Base-by-base conservation (phyloP, 1,284 basidiomycete species). In the Marasmius oreades region DNA sequence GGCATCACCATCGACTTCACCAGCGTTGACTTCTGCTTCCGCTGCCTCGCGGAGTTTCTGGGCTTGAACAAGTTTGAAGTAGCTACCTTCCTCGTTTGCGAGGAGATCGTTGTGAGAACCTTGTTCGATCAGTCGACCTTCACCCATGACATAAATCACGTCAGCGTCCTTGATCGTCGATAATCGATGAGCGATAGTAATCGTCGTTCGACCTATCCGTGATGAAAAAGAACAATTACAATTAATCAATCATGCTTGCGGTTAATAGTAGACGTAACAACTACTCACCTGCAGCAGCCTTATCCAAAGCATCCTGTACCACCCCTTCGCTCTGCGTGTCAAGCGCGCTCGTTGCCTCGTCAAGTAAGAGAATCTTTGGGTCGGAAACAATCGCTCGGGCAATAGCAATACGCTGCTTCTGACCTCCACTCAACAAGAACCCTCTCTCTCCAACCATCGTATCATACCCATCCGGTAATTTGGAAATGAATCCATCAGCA, bases 231-330 rank as follows among this genome's bases (percentile, higher is more conserved):
- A 31, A 31, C 28, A 31, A 31, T 4, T 31, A 31, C 5, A 5
- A 31, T 4, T 31, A 5, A 10, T 31, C 5, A 31, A 31, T 31
- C 10, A 10, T 5, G 28, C 28, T n/a, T n/a, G n/a, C n/a, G n/a
- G n/a, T n/a, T n/a, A n/a, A 31, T 10, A 10, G 28, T 10, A 10
- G 10, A 31, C 28, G 28, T 10, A 31, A 31, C 4, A 31, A 31
- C 4, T 5, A 31, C 28, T 10, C 28, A 31, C 28, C 80, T 28
- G 84, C 81, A 11, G 92, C 79, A 55, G 95, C 95, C 73, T 93
- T 94, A 70, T 98, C 95, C 52, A 99, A 75, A 12, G 96, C 96
- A 66, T 96, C 89, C 72, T 98, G 95, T 0, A 99, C 96, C 56
- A 98, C 80, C 51, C 91, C 90, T 70, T 99, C 96, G 1, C 85